These are phyloP conservation scores for Phoma sp. DNA, from an alignment of 2,329 filamentous ascomycete genomes.

Conservation along the genomic window DNA sequence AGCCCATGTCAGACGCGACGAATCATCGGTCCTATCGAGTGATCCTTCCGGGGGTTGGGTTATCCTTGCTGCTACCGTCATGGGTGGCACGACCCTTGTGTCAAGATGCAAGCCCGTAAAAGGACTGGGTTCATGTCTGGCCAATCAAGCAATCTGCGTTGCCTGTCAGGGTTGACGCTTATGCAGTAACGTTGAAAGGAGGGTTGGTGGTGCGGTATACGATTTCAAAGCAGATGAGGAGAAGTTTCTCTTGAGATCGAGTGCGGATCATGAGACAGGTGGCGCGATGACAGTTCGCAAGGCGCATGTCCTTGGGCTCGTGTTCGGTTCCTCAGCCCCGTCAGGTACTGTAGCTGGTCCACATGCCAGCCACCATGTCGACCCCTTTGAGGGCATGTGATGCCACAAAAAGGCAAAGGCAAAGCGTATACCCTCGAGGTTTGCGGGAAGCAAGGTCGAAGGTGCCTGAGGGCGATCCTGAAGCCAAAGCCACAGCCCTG, in stretches of 20 bases:
- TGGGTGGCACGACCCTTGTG: conserved; percentile 39
- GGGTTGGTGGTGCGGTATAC: conserved; percentile 40
- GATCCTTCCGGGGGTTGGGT: conserved; percentile 33
- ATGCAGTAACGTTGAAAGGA: conserved; percentile 47
- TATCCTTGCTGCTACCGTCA: conserved; percentile 37
- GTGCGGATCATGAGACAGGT: conserved; percentile 28
- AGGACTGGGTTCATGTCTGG: conserved; percentile 20
- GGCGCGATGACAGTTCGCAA: conserved; percentile 26
- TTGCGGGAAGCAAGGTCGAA: conserved; percentile 49
- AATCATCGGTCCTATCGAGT: conserved; percentile 4
- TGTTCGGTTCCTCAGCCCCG: conserved; percentile 27
- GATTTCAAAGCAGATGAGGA: conserved; percentile 42
- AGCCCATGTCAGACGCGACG: conserved; percentile 42
- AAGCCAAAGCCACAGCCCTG: conserved; percentile 28
- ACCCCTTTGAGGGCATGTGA: conserved; percentile 6
- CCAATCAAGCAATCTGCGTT: conserved; percentile 35
- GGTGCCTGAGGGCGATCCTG: conserved; percentile 44
- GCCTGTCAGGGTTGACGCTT: conserved; percentile 44
- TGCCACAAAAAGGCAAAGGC: conserved; percentile 2
- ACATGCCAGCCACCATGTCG: conserved; percentile 20
- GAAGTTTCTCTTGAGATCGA: background rate
- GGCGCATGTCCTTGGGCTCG: conserved; percentile 21
- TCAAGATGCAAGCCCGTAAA: conserved; percentile 40
- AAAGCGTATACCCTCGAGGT: conserved; percentile 36
- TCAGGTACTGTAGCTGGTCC: conserved; percentile 15